A percentile compares a stretch with the other conserved stretches of the same genome.
phyloP scores from a whole-genome alignment of 805 yeast genomes.

The Suhomyces sp. region DNA sequence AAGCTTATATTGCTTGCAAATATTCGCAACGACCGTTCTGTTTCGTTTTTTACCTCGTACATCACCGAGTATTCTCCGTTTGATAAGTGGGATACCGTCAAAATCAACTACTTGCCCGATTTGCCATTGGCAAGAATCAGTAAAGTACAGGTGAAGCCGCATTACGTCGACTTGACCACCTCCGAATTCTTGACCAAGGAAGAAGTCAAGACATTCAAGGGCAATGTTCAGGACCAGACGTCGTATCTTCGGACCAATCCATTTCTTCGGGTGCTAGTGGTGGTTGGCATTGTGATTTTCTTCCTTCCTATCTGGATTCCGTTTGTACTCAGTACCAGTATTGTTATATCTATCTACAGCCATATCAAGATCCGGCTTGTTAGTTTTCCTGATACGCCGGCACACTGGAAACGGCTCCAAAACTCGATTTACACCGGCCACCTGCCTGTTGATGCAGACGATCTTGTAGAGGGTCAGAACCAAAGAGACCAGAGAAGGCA shows the following conservation, averaged over 20 bases:
- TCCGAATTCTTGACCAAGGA: constrained; percentile 18
- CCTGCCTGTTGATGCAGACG: constrained; percentile 25
- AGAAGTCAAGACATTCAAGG: constrained; percentile 11
- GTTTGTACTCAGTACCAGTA: constrained; percentile 34
- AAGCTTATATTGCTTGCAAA: constrained; percentile 66
- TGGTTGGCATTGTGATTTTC: constrained; percentile 23
- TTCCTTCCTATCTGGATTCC: constrained; percentile 53
- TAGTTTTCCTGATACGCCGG: constrained; percentile 18
- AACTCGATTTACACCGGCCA: constrained; percentile 28
- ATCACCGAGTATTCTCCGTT: constrained; percentile 76
- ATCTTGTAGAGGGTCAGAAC: constrained; percentile 30
- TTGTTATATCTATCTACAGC: constrained; percentile 38
- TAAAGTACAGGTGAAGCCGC: constrained; percentile 39
- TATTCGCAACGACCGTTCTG: constrained; percentile 78
- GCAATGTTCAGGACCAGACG: constrained; percentile 38
- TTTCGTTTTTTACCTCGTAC: constrained; percentile 80
- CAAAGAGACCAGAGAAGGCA: constrained; percentile 26
- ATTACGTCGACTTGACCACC: constrained; percentile 49
- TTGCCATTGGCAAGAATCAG: constrained; percentile 42
- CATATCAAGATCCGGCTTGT: constrained; percentile 33
- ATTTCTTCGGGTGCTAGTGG: constrained; percentile 19
- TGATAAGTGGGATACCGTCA: constrained; percentile 48
- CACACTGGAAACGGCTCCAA: constrained; percentile 35
- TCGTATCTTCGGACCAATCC: constrained; percentile 31
- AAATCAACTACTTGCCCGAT: constrained; percentile 46